These are phyloP conservation scores for Eutrema japonicum DNA, from an alignment of 345 rosid species.

Conservation along the genomic window DNA sequence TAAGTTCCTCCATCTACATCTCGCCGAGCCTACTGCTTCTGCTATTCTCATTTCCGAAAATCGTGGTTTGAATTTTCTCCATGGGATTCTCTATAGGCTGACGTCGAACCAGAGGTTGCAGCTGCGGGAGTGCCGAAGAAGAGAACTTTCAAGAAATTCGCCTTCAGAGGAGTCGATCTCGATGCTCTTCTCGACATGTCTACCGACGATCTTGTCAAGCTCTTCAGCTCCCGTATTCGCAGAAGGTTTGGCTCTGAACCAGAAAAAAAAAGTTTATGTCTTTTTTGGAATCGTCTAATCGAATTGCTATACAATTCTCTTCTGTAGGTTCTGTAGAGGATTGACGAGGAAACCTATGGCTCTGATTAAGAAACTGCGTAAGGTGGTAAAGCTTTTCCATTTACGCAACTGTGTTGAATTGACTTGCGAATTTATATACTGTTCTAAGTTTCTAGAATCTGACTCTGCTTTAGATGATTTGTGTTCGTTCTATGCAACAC, in stretches of 20 bases:
- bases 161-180: conserved; percentile 69
- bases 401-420: not conserved
- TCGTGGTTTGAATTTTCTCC: not conserved
- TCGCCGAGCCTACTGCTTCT: not conserved
- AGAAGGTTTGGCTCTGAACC: conserved; percentile 50
- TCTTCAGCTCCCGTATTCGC: conserved; percentile 64
- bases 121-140: conserved; percentile 53
- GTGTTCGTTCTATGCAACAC: not conserved
- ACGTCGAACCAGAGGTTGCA: conserved; percentile 47
- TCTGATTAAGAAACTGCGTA: conserved; percentile 64
- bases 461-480: not conserved
- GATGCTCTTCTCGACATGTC: conserved; percentile 60
- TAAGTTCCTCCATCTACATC: not conserved
- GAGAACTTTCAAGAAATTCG: conserved; percentile 80
- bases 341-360: conserved; percentile 70
- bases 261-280: too few relatives aligned
- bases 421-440: not conserved
- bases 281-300: not conserved
- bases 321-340: conserved; percentile 66
- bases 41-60: not conserved
- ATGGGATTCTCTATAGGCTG: conserved; percentile 46
- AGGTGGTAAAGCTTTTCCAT: conserved; percentile 47
- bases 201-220: conserved; percentile 63
- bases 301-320: not conserved
- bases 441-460: not conserved